Evolutionary conservation across 2,329 filamentous ascomycete species (phyloP).

Genomic region (Byssochlamys sp.): DNA sequence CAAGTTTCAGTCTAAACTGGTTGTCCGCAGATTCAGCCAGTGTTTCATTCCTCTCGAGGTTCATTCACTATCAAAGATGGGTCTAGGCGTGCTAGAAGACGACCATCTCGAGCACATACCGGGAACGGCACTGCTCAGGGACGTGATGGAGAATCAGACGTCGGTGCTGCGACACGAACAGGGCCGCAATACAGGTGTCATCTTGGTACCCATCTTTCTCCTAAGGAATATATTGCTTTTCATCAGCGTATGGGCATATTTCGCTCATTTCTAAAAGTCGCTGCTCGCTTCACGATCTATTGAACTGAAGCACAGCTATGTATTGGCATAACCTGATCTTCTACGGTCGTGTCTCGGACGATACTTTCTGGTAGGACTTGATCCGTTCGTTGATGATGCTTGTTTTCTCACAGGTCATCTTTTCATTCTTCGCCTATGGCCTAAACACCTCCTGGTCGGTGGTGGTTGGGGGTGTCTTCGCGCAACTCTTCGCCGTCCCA

Average conservation of each 20-base stretch:
- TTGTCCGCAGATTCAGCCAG: neutral
- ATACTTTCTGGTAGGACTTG: slow-evolving; percentile 15
- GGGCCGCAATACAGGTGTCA: slow-evolving; percentile 18
- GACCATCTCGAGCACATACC: slow-evolving; percentile 18
- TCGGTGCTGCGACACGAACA: slow-evolving; percentile 18
- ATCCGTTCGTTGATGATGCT: slow-evolving; percentile 22
- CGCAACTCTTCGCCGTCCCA: slow-evolving; percentile 19
- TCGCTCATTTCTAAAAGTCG: slow-evolving; percentile 11
- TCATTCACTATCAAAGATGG: slow-evolving; percentile 11
- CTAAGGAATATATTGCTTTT: slow-evolving; percentile 9
- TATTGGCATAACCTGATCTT: slow-evolving; percentile 11
- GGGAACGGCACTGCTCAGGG: slow-evolving; percentile 14
- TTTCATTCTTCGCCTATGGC: slow-evolving; percentile 19
- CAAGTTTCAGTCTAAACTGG: neutral
- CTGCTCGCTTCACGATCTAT: slow-evolving; percentile 9
- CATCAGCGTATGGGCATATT: slow-evolving; percentile 12
- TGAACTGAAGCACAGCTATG: slow-evolving; percentile 6
- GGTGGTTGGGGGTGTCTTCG: slow-evolving; percentile 16
- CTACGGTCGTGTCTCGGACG: slow-evolving; percentile 10
- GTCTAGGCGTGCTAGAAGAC: slow-evolving; percentile 21
- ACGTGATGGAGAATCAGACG: slow-evolving; percentile 14
- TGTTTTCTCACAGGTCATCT: slow-evolving; percentile 20
- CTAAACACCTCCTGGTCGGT: slow-evolving; percentile 17
- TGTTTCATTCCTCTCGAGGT: neutral
- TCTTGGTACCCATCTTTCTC: slow-evolving; percentile 16